A percentile compares a stretch with the other conserved stretches of the same genome.
These are phyloP conservation scores for Ceratobasidium papillatum DNA, from an alignment of 1,284 basidiomycete genomes.

Conservation along the genomic window DNA sequence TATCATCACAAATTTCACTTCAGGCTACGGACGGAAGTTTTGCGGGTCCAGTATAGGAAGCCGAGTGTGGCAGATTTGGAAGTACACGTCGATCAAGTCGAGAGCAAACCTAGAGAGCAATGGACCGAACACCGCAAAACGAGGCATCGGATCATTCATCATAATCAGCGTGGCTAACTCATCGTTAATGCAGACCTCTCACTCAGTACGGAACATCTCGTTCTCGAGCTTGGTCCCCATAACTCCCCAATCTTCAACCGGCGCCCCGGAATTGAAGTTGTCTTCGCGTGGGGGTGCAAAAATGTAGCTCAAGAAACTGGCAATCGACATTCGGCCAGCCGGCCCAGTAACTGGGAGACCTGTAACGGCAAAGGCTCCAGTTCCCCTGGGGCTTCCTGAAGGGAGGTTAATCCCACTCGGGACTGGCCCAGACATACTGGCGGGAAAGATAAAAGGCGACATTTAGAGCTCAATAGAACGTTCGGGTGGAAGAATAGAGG, in stretches of 20 bases:
- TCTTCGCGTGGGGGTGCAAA: slow-evolving; percentile 63
- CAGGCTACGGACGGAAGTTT: slow-evolving; percentile 71
- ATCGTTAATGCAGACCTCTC: slow-evolving; percentile 51
- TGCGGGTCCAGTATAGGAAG: slow-evolving; percentile 44
- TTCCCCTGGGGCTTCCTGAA: slow-evolving; percentile 11
- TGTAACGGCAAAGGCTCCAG: slow-evolving; percentile 16
- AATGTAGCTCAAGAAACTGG: slow-evolving; percentile 75
- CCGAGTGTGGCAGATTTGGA: slow-evolving; percentile 57
- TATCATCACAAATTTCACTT: slow-evolving; percentile 71
- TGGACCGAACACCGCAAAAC: slow-evolving; percentile 34
- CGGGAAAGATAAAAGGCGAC: slow-evolving; percentile 14
- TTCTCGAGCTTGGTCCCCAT: slow-evolving; percentile 70
- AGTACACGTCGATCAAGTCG: slow-evolving; percentile 88
- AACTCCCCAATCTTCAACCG: slow-evolving; percentile 67
- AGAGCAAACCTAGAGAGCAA: slow-evolving; percentile 71
- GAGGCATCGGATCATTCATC: slow-evolving; percentile 29
- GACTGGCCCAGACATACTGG: slow-evolving; percentile 16
- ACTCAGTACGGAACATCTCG: slow-evolving; percentile 78
- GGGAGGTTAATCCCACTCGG: slow-evolving; percentile 1
- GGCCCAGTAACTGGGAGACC: slow-evolving; percentile 31
- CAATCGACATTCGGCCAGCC: slow-evolving; percentile 61
- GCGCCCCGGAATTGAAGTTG: slow-evolving; percentile 55
- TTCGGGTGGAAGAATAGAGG: not conserved
- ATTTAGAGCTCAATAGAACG: not conserved
- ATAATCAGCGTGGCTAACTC: slow-evolving; percentile 41